phyloP scores from a whole-genome alignment of 352 stramenopile species.

The Pythium sukuiense region DNA sequence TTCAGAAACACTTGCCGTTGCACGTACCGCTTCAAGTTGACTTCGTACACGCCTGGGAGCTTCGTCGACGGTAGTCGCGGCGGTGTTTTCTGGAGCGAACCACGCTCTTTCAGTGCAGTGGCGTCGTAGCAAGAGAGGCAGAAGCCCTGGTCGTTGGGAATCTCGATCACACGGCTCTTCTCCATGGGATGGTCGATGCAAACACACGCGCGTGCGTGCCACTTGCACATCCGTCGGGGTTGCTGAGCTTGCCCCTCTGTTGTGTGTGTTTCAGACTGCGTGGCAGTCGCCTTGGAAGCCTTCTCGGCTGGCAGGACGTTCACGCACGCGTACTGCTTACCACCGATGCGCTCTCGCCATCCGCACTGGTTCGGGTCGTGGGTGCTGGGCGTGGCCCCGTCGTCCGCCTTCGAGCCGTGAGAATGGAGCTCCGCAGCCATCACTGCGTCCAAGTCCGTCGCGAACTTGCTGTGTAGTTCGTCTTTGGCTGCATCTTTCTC shows the following conservation, averaged over 20 bases:
- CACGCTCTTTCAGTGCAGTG: constrained; percentile 40
- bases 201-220: constrained; percentile 55
- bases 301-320: constrained; percentile 24
- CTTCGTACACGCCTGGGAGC: constrained; percentile 41
- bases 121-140: constrained; percentile 62
- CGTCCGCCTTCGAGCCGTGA: not conserved
- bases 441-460: constrained; percentile 22
- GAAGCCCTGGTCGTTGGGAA: constrained; percentile 55
- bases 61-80: constrained; percentile 35
- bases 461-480: constrained; percentile 9
- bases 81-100: constrained; percentile 48
- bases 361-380: constrained; percentile 9
- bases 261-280: not conserved
- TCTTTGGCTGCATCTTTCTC: constrained; percentile 15
- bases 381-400: too few species aligned
- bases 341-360: constrained; percentile 30
- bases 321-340: constrained; percentile 31
- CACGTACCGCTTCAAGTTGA: constrained; percentile 29
- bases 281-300: not conserved
- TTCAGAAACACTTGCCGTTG: constrained; percentile 24
- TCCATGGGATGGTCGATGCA: constrained; percentile 49
- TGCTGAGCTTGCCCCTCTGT: constrained; percentile 3
- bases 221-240: constrained; percentile 37
- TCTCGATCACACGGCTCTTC: constrained; percentile 45
- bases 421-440: constrained; percentile 25